Evolutionary conservation across 768 basidiomycete species (phyloP).

Genomic region (Heimioporus sp.): DNA sequence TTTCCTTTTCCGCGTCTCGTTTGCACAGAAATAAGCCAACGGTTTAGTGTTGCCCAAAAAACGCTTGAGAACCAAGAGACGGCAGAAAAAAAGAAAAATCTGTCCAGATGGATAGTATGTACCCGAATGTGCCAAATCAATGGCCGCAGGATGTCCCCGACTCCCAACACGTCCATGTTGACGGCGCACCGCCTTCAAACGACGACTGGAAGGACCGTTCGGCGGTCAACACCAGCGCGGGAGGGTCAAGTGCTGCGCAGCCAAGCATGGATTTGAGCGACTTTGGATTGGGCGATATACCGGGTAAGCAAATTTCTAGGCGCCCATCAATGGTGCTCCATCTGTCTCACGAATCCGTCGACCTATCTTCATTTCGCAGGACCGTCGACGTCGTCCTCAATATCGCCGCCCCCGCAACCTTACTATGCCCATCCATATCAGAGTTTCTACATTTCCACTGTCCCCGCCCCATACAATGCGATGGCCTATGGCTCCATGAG

Average conservation of each 20-base stretch:
- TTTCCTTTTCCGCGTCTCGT: slow-evolving; percentile 35
- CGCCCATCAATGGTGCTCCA: slow-evolving; percentile 23
- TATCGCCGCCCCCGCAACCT: slow-evolving; percentile 39
- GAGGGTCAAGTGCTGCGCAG: slow-evolving; percentile 32
- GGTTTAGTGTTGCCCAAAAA: slow-evolving; percentile 39
- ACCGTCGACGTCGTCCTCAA: slow-evolving; percentile 40
- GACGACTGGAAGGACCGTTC: slow-evolving; percentile 41
- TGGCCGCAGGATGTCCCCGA: slow-evolving; percentile 39
- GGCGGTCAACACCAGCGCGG: slow-evolving; percentile 19
- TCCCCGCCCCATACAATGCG: slow-evolving; percentile 49
- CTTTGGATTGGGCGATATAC: slow-evolving; percentile 41
- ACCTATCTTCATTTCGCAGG: slow-evolving; percentile 18
- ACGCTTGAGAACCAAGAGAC: slow-evolving; percentile 41
- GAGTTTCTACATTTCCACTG: slow-evolving; percentile 39
- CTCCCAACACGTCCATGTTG: slow-evolving; percentile 32
- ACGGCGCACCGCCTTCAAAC: slow-evolving; percentile 28
- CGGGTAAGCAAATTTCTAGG: slow-evolving; percentile 39
- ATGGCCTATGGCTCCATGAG: slow-evolving; percentile 50
- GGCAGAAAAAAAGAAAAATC: slow-evolving; percentile 41
- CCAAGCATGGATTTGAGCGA: slow-evolving; percentile 41
- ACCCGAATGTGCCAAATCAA: slow-evolving; percentile 42
- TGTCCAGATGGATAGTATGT: slow-evolving; percentile 46
- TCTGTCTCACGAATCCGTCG: slow-evolving; percentile 2
- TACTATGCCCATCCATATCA: slow-evolving; percentile 43
- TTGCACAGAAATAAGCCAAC: slow-evolving; percentile 44